Evolutionary conservation across 1,139 yeast species (phyloP).

Genomic region (Yamadazyma kanchanaburiensis): DNA sequence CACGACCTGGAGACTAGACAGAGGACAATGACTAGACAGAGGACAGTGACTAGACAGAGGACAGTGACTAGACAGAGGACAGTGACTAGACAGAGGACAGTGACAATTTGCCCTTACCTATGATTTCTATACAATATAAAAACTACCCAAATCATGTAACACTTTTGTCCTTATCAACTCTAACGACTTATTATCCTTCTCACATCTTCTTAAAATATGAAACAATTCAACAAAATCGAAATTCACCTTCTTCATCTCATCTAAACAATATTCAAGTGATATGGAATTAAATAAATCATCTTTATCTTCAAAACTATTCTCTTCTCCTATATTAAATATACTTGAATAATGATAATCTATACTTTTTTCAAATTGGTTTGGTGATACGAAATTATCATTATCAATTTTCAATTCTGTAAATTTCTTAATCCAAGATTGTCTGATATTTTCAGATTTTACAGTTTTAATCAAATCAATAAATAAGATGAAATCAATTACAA

Average conservation of each 20-base stretch:
- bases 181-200: too few species aligned
- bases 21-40: too few species aligned
- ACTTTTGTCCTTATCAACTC: too few species aligned
- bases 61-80: too few species aligned
- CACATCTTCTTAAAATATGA: too few species aligned
- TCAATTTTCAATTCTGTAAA: conserved; percentile 4
- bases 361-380: conserved; percentile 7
- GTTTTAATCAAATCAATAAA: conserved; percentile 19
- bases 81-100: too few species aligned
- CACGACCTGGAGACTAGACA: too few species aligned
- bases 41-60: too few species aligned
- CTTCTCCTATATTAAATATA: conserved; percentile 16
- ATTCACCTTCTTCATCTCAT: conserved; percentile 8
- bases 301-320: conserved; percentile 4
- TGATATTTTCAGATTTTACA: conserved; percentile 17
- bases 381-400: conserved; percentile 2
- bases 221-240: conserved; percentile 10
- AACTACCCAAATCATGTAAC: too few species aligned
- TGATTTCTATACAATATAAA: too few species aligned
- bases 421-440: conserved; percentile 21
- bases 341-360: conserved; percentile 19
- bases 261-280: conserved; percentile 11
- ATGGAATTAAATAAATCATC: conserved; percentile 12
- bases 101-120: too few species aligned
- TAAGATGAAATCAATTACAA: conserved; percentile 24